Conservation (phyloP, 2,329 filamentous ascomycete species). For the Sclerotinia trifoliorum region DNA sequence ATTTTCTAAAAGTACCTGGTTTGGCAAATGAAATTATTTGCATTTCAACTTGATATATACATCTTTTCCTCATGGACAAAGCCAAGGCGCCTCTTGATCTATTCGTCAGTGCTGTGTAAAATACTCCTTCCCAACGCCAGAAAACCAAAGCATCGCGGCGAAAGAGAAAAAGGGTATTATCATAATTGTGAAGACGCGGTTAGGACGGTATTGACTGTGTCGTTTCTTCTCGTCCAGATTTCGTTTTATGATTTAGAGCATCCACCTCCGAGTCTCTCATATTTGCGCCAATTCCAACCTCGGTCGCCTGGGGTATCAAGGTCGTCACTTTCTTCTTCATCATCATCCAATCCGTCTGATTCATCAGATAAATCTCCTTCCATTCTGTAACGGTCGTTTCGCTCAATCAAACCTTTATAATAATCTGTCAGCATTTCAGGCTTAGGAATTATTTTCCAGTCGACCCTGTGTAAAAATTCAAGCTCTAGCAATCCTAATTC, state of each 20-base stretch:
- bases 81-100: slow-evolving; percentile 6
- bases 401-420: slow-evolving; percentile 79
- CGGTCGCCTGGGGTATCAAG: slow-evolving; percentile 35
- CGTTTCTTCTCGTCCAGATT: slow-evolving; percentile 4
- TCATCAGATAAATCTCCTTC: slow-evolving; percentile 34
- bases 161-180: slow-evolving; percentile 18
- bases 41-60: slow-evolving; percentile 18
- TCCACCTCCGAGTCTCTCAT: slow-evolving; percentile 40
- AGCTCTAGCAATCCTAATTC: slow-evolving; percentile 90
- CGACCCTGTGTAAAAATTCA: slow-evolving; percentile 86
- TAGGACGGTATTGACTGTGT: background rate
- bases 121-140: slow-evolving; percentile 18
- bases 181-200: background rate
- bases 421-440: slow-evolving; percentile 93
- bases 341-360: slow-evolving; percentile 12
- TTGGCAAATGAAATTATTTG: slow-evolving; percentile 11
- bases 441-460: slow-evolving; percentile 96
- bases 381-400: slow-evolving; percentile 56
- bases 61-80: slow-evolving; percentile 11
- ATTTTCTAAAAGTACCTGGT: background rate
- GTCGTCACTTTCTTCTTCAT: slow-evolving; percentile 36
- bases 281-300: slow-evolving; percentile 30
- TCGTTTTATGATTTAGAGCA: slow-evolving; percentile 28
- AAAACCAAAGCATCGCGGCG: slow-evolving; percentile 13
- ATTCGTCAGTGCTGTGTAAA: slow-evolving; percentile 10